Percentiles rank a stretch among this genome's conserved stretches.
Evolutionary conservation across 192 early-diverging fungal genomes (phyloP).

Genomic region (Coemansia sp.): DNA sequence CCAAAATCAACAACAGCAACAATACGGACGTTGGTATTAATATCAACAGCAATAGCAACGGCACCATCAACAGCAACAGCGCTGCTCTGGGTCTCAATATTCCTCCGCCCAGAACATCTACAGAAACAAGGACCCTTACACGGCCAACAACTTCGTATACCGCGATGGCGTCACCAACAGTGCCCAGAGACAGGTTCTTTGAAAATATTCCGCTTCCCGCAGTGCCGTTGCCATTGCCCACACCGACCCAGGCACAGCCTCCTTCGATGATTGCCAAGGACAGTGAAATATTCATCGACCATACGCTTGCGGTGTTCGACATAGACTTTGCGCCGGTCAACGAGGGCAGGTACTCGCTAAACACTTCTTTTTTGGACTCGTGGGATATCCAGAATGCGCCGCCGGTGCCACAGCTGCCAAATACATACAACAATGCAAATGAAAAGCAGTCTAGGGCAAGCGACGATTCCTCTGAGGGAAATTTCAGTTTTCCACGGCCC

Average conservation of each 20-base stretch:
- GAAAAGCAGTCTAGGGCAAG: too few relatives aligned
- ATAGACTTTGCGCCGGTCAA: constrained; percentile 18
- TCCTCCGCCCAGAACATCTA: not conserved
- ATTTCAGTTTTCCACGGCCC: constrained; percentile 39
- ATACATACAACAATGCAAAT: not conserved
- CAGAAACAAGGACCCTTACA: not conserved
- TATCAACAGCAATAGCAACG: too few relatives aligned
- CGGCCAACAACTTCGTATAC: not conserved
- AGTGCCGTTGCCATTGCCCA: not conserved
- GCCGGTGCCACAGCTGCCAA: constrained; percentile 39
- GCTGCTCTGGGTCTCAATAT: not conserved
- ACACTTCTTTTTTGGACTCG: constrained; percentile 24
- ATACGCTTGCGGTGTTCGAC: constrained; percentile 11
- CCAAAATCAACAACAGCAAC: not conserved
- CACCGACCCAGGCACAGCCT: not conserved
- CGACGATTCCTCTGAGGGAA: not conserved
- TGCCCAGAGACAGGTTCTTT: not conserved
- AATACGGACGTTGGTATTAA: too few relatives aligned
- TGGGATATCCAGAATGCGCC: constrained; percentile 31
- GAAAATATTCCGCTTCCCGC: not conserved
- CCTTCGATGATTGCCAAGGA: constrained; percentile 4
- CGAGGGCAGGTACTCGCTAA: constrained; percentile 32
- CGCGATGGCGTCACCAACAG: not conserved
- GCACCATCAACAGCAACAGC: not conserved
- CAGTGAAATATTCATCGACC: constrained; percentile 12